Evolutionary conservation across 495 filamentous ascomycete genomes (phyloP).

Genomic region (Daldinia grandis): DNA sequence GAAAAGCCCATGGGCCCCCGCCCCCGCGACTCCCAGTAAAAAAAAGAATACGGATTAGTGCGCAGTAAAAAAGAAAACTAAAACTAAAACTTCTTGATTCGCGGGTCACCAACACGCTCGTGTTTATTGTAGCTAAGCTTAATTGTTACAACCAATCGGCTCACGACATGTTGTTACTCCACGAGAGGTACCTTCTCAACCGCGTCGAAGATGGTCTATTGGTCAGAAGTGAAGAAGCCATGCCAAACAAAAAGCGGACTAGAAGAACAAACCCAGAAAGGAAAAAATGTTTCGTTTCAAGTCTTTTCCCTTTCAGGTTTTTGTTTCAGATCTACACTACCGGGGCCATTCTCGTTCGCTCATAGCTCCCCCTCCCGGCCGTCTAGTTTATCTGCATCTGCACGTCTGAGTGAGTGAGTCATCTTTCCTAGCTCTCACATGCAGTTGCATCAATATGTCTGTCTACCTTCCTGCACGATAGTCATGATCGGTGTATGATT

Average conservation of each 20-base stretch:
- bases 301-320: slow-evolving; percentile 18
- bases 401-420: slow-evolving; percentile 29
- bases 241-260: neutral
- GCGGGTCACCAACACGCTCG: slow-evolving; percentile 3
- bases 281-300: slow-evolving; percentile 40
- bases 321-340: slow-evolving; percentile 35
- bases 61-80: neutral
- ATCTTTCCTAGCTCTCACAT: slow-evolving; percentile 34
- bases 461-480: slow-evolving; percentile 3
- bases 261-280: slow-evolving; percentile 4
- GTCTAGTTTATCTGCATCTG: slow-evolving; percentile 13
- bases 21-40: slow-evolving; percentile 13
- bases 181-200: slow-evolving; percentile 27
- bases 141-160: slow-evolving; percentile 19
- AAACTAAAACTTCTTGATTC: slow-evolving; percentile 8
- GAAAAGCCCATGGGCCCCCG: neutral
- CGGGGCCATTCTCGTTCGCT: slow-evolving; percentile 35
- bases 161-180: slow-evolving; percentile 6
- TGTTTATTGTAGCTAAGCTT: neutral
- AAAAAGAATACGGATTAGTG: neutral
- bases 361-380: slow-evolving; percentile 3
- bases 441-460: slow-evolving; percentile 18
- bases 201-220: slow-evolving; percentile 28
- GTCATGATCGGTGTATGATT: slow-evolving; percentile 26
- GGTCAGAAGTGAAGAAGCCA: slow-evolving; percentile 7